Conservation (phyloP, 2,329 filamentous ascomycete genomes). For the Fusarium solani-melongenae region DNA sequence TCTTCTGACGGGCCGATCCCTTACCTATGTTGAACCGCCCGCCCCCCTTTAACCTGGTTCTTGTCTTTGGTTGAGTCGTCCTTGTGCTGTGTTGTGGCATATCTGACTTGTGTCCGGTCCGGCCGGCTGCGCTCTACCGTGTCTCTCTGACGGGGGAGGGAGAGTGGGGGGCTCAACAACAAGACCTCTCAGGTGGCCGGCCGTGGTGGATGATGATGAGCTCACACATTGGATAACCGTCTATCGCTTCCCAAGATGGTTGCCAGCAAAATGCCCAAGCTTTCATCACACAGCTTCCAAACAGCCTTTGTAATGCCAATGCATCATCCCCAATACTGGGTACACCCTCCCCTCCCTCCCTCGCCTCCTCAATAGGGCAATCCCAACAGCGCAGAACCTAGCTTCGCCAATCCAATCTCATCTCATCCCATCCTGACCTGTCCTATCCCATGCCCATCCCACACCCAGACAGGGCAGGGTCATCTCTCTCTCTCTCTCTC, state of each 20-base stretch:
- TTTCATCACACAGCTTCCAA: slow-evolving; percentile 12
- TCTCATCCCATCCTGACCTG: slow-evolving; percentile 34
- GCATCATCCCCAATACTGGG: background rate
- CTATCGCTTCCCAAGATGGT: background rate
- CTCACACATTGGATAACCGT: background rate
- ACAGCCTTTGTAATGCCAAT: slow-evolving; percentile 26
- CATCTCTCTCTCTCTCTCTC: slow-evolving; percentile 14
- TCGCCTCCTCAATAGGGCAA: slow-evolving; percentile 2
- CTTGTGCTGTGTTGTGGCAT: background rate
- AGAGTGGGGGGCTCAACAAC: slow-evolving; percentile 20
- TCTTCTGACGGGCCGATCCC: slow-evolving; percentile 42
- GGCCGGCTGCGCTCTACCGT: slow-evolving; percentile 16
- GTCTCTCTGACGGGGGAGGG: slow-evolving; percentile 23
- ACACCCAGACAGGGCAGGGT: slow-evolving; percentile 2
- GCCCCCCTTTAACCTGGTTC: slow-evolving; percentile 3
- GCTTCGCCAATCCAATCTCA: slow-evolving; percentile 41
- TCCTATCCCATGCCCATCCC: slow-evolving; percentile 13
- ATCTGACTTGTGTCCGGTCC: slow-evolving; percentile 29
- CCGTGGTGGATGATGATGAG: background rate
- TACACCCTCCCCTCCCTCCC: background rate
- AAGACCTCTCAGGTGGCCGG: slow-evolving; percentile 2
- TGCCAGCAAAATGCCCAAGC: slow-evolving; percentile 2
- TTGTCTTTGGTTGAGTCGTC: background rate
- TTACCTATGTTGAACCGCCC: slow-evolving; percentile 7
- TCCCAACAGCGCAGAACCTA: slow-evolving; percentile 17